These are phyloP conservation scores for Herpetomonas samuelpessoai DNA, from an alignment of 208 protist species.

Conservation along the genomic window DNA sequence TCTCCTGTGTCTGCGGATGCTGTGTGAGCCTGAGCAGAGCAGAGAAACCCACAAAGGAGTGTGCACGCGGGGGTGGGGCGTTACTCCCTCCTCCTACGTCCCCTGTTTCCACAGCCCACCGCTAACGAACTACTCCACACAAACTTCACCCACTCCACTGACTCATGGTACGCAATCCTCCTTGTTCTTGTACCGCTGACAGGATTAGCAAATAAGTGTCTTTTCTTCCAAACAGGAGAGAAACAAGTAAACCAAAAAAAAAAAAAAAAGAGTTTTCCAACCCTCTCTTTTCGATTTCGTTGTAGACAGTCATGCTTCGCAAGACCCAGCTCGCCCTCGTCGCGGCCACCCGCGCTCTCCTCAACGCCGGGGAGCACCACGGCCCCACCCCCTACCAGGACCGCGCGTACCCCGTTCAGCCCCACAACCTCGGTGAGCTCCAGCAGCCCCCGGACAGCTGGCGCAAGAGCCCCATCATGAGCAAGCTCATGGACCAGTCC, in stretches of 20 bases:
- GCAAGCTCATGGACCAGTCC: conserved; percentile 88
- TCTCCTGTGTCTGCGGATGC: too few species aligned
- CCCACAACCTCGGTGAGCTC: conserved; percentile 75
- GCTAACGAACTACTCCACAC: too few species aligned
- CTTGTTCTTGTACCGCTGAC: conserved; percentile 7
- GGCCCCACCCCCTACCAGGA: conserved; percentile 82
- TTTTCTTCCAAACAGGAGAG: background rate
- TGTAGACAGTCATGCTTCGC: conserved; percentile 58
- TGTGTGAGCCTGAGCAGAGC: too few species aligned
- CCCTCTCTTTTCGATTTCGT: too few species aligned
- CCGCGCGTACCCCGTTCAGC: conserved; percentile 81
- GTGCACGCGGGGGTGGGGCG: too few species aligned
- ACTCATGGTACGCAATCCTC: too few species aligned
- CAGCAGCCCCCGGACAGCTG: conserved; percentile 75
- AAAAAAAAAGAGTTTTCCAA: too few species aligned
- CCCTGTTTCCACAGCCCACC: too few species aligned
- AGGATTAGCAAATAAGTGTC: conserved; percentile 7
- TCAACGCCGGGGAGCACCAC: conserved; percentile 41
- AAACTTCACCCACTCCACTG: too few species aligned
- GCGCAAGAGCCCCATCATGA: conserved; percentile 86
- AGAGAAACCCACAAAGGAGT: too few species aligned
- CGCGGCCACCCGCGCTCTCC: conserved; percentile 55
- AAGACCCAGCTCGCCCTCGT: conserved; percentile 64
- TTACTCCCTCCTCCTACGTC: too few species aligned
- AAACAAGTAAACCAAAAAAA: too few species aligned